Conservation (phyloP, 257 asterid genomes). For the Solanum paucissectum region DNA sequence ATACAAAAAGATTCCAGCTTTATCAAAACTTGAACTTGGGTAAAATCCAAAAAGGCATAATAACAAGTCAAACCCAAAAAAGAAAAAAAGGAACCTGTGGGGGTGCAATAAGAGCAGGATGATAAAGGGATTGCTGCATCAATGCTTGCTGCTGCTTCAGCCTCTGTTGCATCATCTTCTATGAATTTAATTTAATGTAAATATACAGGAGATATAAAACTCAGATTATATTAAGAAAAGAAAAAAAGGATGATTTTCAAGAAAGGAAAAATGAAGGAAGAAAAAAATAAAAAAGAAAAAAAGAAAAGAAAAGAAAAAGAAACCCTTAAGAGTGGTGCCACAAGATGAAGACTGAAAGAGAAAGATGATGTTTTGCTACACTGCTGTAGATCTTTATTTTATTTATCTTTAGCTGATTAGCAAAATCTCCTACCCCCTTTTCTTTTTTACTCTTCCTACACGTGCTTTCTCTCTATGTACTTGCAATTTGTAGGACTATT, state of each 20-base stretch:
- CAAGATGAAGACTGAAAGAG: neutral
- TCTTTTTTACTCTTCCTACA: neutral
- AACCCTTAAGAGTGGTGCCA: neutral
- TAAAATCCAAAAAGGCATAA: neutral
- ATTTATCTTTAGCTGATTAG: neutral
- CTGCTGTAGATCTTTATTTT: neutral
- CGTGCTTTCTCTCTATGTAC: neutral
- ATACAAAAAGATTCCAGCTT: neutral
- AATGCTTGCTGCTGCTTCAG: conserved; percentile 42
- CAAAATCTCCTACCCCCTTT: neutral
- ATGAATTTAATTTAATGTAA: neutral
- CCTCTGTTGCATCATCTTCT: conserved; percentile 44
- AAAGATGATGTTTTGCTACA: neutral
- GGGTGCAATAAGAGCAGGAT: conserved; percentile 62
- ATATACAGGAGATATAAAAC: neutral
- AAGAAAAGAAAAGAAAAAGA: conserved; percentile 12
- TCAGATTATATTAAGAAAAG: neutral
- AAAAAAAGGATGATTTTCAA: neutral
- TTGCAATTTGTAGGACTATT: neutral
- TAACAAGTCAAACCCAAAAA: neutral
- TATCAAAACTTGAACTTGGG: neutral
- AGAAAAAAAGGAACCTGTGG: conserved; percentile 35
- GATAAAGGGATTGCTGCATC: conserved; percentile 81
- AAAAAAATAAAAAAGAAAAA: neutral
- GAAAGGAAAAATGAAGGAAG: neutral